Evolutionary conservation across 768 basidiomycete genomes (phyloP).

Genomic region (Leucocoprinus leucothites): DNA sequence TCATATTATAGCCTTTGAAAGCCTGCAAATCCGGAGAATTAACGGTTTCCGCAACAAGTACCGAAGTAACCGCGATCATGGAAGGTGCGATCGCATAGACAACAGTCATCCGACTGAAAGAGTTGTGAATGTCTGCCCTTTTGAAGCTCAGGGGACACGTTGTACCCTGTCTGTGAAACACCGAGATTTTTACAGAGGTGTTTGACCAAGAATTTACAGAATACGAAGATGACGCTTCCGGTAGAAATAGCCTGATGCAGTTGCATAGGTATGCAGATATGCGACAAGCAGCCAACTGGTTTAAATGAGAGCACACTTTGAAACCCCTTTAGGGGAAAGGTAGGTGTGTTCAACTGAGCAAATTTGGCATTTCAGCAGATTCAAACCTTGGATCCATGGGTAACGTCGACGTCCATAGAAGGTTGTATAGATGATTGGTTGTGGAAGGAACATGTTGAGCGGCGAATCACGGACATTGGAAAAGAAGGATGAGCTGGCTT

Average conservation of each 20-base stretch:
- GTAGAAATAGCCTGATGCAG: not conserved
- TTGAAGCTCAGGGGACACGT: not conserved
- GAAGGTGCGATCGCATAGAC: not conserved
- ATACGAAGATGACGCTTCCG: not conserved
- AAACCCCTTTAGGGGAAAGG: no score
- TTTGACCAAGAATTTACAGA: not conserved
- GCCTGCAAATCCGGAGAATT: slow-evolving; percentile 3
- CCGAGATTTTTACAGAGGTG: slow-evolving; percentile 8
- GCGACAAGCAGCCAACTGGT: not conserved
- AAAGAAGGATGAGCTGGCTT: not conserved
- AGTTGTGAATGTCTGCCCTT: not conserved
- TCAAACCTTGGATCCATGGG: no score
- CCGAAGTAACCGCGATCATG: slow-evolving; percentile 4
- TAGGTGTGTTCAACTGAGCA: no score
- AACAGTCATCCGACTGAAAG: not conserved
- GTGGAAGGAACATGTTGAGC: not conserved
- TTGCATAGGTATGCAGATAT: not conserved
- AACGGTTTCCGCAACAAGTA: not conserved
- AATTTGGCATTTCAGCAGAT: no score
- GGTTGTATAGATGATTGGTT: no score
- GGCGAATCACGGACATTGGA: not conserved
- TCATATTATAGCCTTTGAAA: not conserved
- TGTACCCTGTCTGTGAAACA: not conserved
- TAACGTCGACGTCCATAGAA: no score
- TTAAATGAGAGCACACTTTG: no score